Evolutionary conservation across 1,284 basidiomycete species (phyloP).

Genomic region (Porogramme epimiltina): DNA sequence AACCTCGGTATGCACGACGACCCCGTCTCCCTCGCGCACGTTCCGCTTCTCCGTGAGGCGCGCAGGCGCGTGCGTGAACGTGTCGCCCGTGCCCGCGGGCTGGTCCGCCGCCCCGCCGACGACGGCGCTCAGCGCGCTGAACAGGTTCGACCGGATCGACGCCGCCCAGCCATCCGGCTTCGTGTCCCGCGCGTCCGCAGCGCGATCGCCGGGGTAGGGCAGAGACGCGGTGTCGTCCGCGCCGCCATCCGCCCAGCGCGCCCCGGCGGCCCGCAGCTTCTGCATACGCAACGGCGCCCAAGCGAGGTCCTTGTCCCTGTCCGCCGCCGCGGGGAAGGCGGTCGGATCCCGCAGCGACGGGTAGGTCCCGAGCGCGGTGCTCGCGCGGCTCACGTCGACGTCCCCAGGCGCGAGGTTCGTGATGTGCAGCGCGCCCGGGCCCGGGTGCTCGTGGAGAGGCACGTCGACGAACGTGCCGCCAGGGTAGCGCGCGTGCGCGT

Average conservation of each 20-base stretch:
- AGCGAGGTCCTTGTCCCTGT: constrained; percentile 22
- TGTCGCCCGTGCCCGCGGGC: constrained; percentile 5
- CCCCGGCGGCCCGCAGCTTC: not conserved
- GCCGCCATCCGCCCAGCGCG: constrained; percentile 7
- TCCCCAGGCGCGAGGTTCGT: constrained; percentile 46
- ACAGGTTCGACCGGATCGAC: constrained; percentile 36
- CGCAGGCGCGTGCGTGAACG: constrained; percentile 18
- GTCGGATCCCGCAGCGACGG: constrained; percentile 24
- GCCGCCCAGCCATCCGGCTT: constrained; percentile 32
- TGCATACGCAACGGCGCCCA: constrained; percentile 22
- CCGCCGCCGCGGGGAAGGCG: not conserved
- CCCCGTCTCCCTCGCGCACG: too few species aligned
- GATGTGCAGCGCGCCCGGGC: constrained; percentile 40
- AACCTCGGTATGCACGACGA: constrained; percentile 25
- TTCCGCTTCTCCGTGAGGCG: not conserved
- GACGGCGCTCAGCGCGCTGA: constrained; percentile 37
- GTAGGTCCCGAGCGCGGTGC: constrained; percentile 25
- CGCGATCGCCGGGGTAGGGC: constrained; percentile 19
- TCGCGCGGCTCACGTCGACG: constrained; percentile 36
- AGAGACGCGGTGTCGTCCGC: too few species aligned
- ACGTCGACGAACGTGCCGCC: constrained; percentile 29
- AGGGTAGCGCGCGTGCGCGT: constrained; percentile 14
- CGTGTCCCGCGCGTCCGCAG: not conserved
- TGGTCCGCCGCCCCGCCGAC: constrained; percentile 19
- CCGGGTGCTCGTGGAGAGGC: constrained; percentile 25